A percentile compares a stretch with the other conserved stretches of the same genome.
phyloP scores from a whole-genome alignment of 2,329 filamentous ascomycete species.

The Magnaporthales sp. region DNA sequence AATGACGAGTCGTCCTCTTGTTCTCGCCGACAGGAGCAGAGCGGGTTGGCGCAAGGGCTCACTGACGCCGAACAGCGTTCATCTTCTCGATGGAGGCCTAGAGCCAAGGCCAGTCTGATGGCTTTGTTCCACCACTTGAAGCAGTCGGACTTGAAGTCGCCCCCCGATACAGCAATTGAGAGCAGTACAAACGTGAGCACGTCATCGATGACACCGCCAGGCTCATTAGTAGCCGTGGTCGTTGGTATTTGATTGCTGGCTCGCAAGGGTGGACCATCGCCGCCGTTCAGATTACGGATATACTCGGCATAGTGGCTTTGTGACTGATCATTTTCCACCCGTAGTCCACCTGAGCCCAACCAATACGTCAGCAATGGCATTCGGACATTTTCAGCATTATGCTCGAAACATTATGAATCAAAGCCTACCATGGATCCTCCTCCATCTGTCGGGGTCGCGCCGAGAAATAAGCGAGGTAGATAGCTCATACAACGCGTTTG shows the following conservation, averaged over 20 bases:
- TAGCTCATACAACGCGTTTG: constrained; percentile 27
- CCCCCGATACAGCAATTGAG: constrained; percentile 34
- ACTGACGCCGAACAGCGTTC: constrained; percentile 17
- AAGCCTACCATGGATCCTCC: constrained; percentile 22
- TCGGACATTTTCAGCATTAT: not conserved
- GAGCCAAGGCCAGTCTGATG: constrained; percentile 25
- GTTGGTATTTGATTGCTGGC: constrained; percentile 13
- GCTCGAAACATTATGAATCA: not conserved
- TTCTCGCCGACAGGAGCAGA: constrained; percentile 22
- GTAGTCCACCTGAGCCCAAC: constrained; percentile 19
- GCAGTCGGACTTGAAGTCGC: constrained; percentile 39
- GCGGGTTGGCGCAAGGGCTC: constrained; percentile 20
- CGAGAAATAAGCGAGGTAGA: constrained; percentile 24
- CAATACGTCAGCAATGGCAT: not conserved
- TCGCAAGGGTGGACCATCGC: constrained; percentile 11
- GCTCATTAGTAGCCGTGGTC: constrained; percentile 24
- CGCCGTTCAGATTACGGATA: constrained; percentile 1
- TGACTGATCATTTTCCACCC: constrained; percentile 21
- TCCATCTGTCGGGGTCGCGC: constrained; percentile 27
- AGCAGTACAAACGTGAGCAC: constrained; percentile 36
- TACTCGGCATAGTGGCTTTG: constrained; percentile 13
- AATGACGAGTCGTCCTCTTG: constrained; percentile 15
- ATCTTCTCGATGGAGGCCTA: constrained; percentile 29
- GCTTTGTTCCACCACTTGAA: constrained; percentile 39
- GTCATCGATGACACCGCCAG: constrained; percentile 27